phyloP scores from a whole-genome alignment of 805 yeast genomes.

The Kodamaea sagamina region DNA sequence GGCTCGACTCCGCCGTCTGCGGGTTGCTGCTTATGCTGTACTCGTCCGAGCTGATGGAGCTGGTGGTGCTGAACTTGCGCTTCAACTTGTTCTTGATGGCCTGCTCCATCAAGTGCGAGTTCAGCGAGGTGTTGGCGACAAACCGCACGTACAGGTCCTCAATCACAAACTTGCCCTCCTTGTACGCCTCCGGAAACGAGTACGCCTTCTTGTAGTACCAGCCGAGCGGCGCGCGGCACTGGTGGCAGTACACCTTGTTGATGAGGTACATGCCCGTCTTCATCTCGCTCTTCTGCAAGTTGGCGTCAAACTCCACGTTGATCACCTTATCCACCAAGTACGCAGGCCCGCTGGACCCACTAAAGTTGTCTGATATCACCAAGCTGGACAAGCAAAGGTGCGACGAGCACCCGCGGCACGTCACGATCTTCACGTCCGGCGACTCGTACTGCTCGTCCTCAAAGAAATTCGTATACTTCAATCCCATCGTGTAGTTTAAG shows the following conservation, averaged over 20 bases:
- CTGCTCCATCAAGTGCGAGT: conserved; percentile 33
- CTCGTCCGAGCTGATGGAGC: conserved; percentile 13
- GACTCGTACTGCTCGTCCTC: conserved; percentile 38
- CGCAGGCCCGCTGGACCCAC: conserved; percentile 44
- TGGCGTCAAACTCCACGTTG: conserved; percentile 31
- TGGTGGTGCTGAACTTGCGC: conserved; percentile 23
- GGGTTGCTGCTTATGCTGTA: conserved; percentile 5
- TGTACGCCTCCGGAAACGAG: conserved; percentile 37
- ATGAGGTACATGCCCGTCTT: conserved; percentile 42
- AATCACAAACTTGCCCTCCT: conserved; percentile 48
- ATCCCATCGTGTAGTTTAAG: conserved; percentile 33
- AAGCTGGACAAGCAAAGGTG: conserved; percentile 42
- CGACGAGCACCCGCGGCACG: conserved; percentile 42
- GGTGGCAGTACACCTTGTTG: conserved; percentile 40
- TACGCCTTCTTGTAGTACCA: conserved; percentile 45
- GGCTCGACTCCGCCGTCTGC: conserved; percentile 5
- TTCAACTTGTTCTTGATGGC: conserved; percentile 28
- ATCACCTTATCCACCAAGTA: conserved; percentile 42
- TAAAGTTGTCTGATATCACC: conserved; percentile 40
- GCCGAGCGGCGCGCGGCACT: conserved; percentile 38
- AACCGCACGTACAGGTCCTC: conserved; percentile 38
- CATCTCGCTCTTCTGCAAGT: conserved; percentile 37
- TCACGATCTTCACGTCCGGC: conserved; percentile 39
- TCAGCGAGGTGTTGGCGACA: conserved; percentile 38
- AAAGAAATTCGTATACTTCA: conserved; percentile 41